Conservation (phyloP, 768 basidiomycete species). For the Asterophora lycoperdoides region DNA sequence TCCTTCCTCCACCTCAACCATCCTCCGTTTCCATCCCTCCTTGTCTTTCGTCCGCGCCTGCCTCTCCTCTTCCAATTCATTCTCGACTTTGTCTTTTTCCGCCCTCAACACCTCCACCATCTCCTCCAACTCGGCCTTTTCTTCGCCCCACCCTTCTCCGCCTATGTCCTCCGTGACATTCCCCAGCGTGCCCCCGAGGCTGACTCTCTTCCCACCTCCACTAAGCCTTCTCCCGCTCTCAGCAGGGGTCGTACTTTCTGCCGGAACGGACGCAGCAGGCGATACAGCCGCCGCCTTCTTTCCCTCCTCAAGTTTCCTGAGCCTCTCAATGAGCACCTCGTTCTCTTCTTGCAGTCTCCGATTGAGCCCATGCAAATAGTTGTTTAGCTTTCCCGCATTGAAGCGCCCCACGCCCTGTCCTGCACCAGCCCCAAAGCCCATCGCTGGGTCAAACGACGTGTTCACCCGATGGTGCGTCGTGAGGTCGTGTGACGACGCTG, state of each 20-base stretch:
- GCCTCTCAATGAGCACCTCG: constrained; percentile 51
- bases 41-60: constrained; percentile 61
- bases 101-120: constrained; percentile 43
- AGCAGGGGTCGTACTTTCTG: constrained; percentile 14
- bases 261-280: constrained; percentile 18
- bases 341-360: constrained; percentile 83
- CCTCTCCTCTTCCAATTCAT: constrained; percentile 50
- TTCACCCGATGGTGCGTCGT: constrained; percentile 78
- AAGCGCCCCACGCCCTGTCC: constrained; percentile 72
- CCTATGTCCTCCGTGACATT: constrained; percentile 60
- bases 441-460: constrained; percentile 82
- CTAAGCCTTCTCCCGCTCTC: constrained; percentile 32
- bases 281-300: constrained; percentile 19
- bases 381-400: constrained; percentile 81
- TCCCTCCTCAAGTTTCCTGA: constrained; percentile 54
- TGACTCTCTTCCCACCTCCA: constrained; percentile 44
- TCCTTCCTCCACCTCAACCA: constrained; percentile 67
- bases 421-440: constrained; percentile 65
- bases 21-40: constrained; percentile 65
- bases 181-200: constrained; percentile 50
- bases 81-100: constrained; percentile 44
- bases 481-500: constrained; percentile 84
- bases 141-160: constrained; percentile 68
- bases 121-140: constrained; percentile 57
- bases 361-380: constrained; percentile 84